Percentiles rank a stretch among this genome's conserved stretches.
Evolutionary conservation across 1,284 basidiomycete genomes (phyloP).

Genomic region (Rhizopogon hawkerae): DNA sequence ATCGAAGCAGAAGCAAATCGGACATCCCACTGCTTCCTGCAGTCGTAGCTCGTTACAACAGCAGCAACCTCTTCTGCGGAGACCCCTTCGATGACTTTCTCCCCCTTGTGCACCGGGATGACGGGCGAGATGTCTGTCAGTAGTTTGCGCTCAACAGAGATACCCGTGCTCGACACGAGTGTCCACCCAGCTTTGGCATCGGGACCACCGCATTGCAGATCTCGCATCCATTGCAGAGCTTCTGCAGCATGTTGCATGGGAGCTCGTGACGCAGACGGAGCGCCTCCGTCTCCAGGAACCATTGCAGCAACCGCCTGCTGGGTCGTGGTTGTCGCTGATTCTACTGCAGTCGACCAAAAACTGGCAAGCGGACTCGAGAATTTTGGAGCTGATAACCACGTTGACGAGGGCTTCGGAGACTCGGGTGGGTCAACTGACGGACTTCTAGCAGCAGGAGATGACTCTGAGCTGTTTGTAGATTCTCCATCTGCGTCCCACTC

Average conservation of each 20-base stretch:
- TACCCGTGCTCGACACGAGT: slow-evolving; percentile 70
- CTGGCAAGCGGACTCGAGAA: slow-evolving; percentile 63
- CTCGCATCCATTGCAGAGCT: slow-evolving; percentile 70
- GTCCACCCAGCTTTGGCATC: slow-evolving; percentile 60
- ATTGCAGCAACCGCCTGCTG: slow-evolving; percentile 68
- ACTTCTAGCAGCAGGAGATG: slow-evolving; percentile 14
- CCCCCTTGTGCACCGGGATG: slow-evolving; percentile 82
- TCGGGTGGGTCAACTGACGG: slow-evolving; percentile 17
- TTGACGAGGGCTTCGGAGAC: slow-evolving; percentile 12
- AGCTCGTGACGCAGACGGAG: slow-evolving; percentile 45
- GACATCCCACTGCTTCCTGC: slow-evolving; percentile 80
- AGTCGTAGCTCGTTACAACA: slow-evolving; percentile 63
- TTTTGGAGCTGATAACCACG: slow-evolving; percentile 48
- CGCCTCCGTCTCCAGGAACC: slow-evolving; percentile 35
- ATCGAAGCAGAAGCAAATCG: slow-evolving; percentile 62
- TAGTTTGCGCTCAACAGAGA: slow-evolving; percentile 71
- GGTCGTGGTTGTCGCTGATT: slow-evolving; percentile 62
- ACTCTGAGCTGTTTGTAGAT: slow-evolving; percentile 24
- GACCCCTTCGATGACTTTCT: slow-evolving; percentile 90
- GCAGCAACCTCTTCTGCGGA: slow-evolving; percentile 87
- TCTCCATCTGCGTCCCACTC: slow-evolving; percentile 50
- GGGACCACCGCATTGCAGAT: slow-evolving; percentile 59
- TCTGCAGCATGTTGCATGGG: slow-evolving; percentile 76
- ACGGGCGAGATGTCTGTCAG: slow-evolving; percentile 72
- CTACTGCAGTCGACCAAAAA: slow-evolving; percentile 69